Evolutionary conservation across 2,329 filamentous ascomycete genomes (phyloP), one percentile per base, ranked within the genome.

Genomic region (Botrytis porri): DNA sequence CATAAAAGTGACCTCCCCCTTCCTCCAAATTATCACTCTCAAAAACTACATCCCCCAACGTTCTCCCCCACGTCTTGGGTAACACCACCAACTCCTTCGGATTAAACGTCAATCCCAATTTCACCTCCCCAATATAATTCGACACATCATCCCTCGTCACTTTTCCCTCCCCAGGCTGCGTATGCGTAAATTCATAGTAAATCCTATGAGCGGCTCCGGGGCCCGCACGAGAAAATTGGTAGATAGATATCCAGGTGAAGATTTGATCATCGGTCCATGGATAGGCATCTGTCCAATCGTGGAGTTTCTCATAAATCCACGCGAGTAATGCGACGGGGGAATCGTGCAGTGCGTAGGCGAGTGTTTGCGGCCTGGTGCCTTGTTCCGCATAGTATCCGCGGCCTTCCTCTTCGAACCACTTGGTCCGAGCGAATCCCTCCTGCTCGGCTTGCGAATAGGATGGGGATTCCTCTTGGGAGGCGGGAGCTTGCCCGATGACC

Each of bases 301-400:
- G 88, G 29, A 95, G 83, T 79, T 95, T 95, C 82, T 95, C 93
- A 77, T 92, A 92, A 54, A 95, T 89, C 93, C 93, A 96, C 0
- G 91, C 88, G 1, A 95, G 84, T 5, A 94, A 82, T 0, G 87
- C 91, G 0, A 93, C 86, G 0, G 93, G 93, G 10, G 87, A 90
- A 79, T 95, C 92, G 0, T 87, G 85, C 3, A 95, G 84, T 0
- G 85, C 88, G 77, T 92, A 93, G 0, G 90, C 90, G 0, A 95
- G 79, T 0, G 93, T 95, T 90, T 90, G 0, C 90, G 94, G 48
- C 82, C 81, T 78, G 92, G 90, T 69, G 35, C 71, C 12, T 57
- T 73, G 74, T 73, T 76, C 39, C 2, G 16, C 2, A 51, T 63
- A 70, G 69, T 79, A 79, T 3, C 75, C 77, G 35, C 43, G 69